A percentile compares a stretch with the other conserved stretches of the same genome.
Conservation (phyloP, 2,329 filamentous ascomycete genomes). For the Rhynchosporium graminicola region DNA sequence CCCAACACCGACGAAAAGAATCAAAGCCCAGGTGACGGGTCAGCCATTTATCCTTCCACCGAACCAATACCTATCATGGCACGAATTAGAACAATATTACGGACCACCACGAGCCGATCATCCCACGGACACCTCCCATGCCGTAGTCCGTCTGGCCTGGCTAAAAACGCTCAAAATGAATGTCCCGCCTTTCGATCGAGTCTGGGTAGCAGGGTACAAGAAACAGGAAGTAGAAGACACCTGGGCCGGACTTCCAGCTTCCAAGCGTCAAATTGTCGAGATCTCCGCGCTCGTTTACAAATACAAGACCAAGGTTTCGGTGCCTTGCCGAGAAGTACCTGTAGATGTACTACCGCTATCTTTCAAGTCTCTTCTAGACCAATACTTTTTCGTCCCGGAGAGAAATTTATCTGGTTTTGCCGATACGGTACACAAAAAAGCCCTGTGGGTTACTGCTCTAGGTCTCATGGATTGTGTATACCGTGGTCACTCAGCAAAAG, state of each 20-base stretch:
- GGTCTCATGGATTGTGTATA: not conserved
- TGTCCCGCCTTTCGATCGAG: not conserved
- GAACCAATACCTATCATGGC: conserved; percentile 4
- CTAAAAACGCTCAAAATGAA: not conserved
- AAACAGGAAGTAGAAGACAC: conserved; percentile 18
- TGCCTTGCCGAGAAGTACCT: conserved; percentile 6
- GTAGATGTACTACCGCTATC: not conserved
- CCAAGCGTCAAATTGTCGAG: conserved; percentile 2
- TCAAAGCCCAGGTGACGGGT: not conserved
- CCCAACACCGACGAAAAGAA: not conserved
- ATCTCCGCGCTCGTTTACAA: not conserved
- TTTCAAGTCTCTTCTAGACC: not conserved
- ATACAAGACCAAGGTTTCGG: not conserved
- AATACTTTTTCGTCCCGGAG: conserved; percentile 5
- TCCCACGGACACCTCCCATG: not conserved
- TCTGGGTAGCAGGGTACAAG: conserved; percentile 2
- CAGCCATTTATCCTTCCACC: conserved; percentile 3
- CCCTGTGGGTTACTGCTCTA: conserved; percentile 3
- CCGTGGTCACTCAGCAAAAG: not conserved
- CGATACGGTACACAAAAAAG: conserved; percentile 1
- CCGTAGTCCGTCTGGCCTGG: not conserved
- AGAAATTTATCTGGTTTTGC: not conserved
- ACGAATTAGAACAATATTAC: conserved; percentile 14
- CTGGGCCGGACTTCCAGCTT: conserved; percentile 1
- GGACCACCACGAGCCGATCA: not conserved